A percentile compares a stretch with the other conserved stretches of the same genome.
Conservation (phyloP, 2,329 filamentous ascomycete genomes). For the Hymenoscyphus infarciens region DNA sequence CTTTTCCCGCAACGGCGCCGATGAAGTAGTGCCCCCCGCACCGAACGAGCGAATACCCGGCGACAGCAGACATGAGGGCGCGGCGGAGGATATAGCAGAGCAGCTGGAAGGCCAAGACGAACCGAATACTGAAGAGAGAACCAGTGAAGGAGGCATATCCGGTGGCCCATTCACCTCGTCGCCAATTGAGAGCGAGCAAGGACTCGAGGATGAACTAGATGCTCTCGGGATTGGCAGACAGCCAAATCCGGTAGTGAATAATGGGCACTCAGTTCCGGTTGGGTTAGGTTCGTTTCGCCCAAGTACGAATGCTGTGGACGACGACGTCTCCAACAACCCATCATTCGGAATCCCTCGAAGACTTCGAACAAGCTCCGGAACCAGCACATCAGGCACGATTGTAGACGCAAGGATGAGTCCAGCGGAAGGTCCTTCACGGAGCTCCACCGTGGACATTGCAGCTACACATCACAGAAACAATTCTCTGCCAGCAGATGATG, state of each 20-base stretch:
- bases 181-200: conserved; percentile 27
- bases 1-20: conserved; percentile 47
- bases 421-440: conserved; percentile 25
- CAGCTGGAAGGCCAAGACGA: conserved; percentile 17
- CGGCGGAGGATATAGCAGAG: conserved; percentile 29
- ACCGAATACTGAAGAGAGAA: conserved; percentile 1
- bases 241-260: conserved; percentile 12
- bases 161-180: conserved; percentile 25
- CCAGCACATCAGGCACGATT: conserved; percentile 12
- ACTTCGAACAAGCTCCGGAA: conserved; percentile 26
- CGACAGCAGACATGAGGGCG: conserved; percentile 23
- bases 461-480: conserved; percentile 23
- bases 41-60: conserved; percentile 20
- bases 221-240: conserved; percentile 16
- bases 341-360: conserved; percentile 26
- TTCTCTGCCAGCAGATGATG: conserved; percentile 67
- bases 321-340: conserved; percentile 30
- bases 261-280: conserved; percentile 15
- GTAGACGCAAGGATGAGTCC: conserved; percentile 25
- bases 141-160: conserved; percentile 14
- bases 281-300: conserved; percentile 22
- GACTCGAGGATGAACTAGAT: conserved; percentile 26
- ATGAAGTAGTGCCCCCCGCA: conserved; percentile 35
- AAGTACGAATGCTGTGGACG: conserved; percentile 22
- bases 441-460: conserved; percentile 24